Evolutionary conservation across 2,329 filamentous ascomycete species (phyloP).

Genomic region (Nemania sp.): DNA sequence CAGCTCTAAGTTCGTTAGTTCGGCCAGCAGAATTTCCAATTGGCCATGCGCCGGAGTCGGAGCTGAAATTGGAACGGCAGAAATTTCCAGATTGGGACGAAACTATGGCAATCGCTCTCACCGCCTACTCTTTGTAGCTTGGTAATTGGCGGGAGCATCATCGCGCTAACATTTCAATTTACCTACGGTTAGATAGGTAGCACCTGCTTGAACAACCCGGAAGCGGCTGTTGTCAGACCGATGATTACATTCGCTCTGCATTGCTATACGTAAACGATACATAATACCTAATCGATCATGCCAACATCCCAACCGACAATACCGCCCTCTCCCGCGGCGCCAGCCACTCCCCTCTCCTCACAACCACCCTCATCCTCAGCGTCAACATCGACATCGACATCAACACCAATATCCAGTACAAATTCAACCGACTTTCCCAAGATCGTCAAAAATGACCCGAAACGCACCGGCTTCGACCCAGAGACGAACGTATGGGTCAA

Average conservation of each 20-base stretch:
- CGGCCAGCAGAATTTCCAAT: constrained; percentile 23
- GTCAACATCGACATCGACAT: constrained; percentile 4
- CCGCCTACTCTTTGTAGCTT: constrained; percentile 22
- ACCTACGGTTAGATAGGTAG: too few species aligned
- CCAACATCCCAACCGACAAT: constrained; percentile 28
- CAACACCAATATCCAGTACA: not conserved
- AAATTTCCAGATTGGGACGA: not conserved
- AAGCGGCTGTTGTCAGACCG: too few species aligned
- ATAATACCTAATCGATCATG: not conserved
- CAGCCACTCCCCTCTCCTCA: constrained; percentile 12
- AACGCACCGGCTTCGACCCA: constrained; percentile 66
- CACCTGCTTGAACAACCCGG: too few species aligned
- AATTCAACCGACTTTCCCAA: constrained; percentile 29
- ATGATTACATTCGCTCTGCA: not conserved
- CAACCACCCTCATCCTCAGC: constrained; percentile 13
- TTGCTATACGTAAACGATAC: not conserved
- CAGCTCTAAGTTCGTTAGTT: not conserved
- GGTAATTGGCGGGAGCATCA: not conserved
- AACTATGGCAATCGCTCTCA: constrained; percentile 1
- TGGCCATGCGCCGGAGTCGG: constrained; percentile 31
- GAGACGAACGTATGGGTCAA: constrained; percentile 71
- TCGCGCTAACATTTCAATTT: not conserved
- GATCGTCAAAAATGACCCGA: constrained; percentile 60
- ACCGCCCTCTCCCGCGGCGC: constrained; percentile 15
- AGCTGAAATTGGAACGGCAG: constrained; percentile 22